phyloP scores from a whole-genome alignment of 495 filamentous ascomycete genomes.

The Penicillium crystallinum region DNA sequence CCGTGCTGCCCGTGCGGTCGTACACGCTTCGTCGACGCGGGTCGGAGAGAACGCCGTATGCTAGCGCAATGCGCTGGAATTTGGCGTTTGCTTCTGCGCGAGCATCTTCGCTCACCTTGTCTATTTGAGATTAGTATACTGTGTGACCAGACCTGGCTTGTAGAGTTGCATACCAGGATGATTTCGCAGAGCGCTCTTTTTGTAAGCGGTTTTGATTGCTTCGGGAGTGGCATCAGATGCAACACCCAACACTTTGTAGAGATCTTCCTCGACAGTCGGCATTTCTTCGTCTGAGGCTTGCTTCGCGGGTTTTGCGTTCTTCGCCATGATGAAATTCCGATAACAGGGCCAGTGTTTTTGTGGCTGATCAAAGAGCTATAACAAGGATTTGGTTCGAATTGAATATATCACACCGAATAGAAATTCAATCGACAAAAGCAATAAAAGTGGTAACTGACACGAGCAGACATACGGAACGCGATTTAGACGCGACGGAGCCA shows the following conservation, averaged over 20 bases:
- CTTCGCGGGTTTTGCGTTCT: conserved; percentile 9
- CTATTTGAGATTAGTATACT: conserved; percentile 24
- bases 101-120: conserved; percentile 63
- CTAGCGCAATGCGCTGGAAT: conserved; percentile 89
- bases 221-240: conserved; percentile 61
- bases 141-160: neutral
- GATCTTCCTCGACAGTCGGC: conserved; percentile 59
- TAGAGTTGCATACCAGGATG: conserved; percentile 67
- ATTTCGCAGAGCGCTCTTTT: conserved; percentile 79
- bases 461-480: conserved; percentile 15
- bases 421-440: neutral
- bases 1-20: conserved; percentile 81
- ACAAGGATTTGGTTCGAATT: neutral
- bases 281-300: conserved; percentile 23
- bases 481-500: conserved; percentile 18
- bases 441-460: neutral
- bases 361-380: neutral
- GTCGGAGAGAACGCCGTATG: conserved; percentile 88
- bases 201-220: conserved; percentile 93
- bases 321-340: conserved; percentile 12
- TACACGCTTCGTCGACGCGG: conserved; percentile 71
- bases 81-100: conserved; percentile 65
- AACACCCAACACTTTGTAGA: conserved; percentile 82
- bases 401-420: neutral
- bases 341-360: neutral